Evolutionary conservation across 2,329 filamentous ascomycete genomes (phyloP).

Genomic region (Trichocomaceae sp.): DNA sequence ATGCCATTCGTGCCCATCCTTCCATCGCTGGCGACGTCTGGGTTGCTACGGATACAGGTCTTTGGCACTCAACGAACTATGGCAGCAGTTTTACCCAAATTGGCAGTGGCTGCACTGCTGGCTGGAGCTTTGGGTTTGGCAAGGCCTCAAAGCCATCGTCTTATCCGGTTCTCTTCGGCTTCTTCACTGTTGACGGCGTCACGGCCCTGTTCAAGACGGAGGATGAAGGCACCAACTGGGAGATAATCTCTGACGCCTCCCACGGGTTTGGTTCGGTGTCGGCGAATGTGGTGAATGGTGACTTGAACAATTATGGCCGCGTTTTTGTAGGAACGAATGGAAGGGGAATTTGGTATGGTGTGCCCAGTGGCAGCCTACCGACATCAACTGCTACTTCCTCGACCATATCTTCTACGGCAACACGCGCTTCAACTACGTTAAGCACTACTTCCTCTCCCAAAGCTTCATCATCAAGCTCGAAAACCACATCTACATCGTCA

Average conservation of each 20-base stretch:
- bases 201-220: constrained; percentile 22
- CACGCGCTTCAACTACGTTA: not conserved
- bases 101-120: constrained; percentile 13
- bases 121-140: constrained; percentile 22
- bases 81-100: constrained; percentile 44
- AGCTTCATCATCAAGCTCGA: too few species aligned
- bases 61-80: constrained; percentile 50
- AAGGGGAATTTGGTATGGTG: constrained; percentile 28
- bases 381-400: constrained; percentile 14
- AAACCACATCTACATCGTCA: constrained; percentile 9
- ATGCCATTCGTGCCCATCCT: constrained; percentile 18
- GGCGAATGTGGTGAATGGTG: constrained; percentile 23
- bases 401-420: not conserved
- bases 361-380: constrained; percentile 19
- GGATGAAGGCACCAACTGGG: constrained; percentile 24
- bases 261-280: constrained; percentile 23
- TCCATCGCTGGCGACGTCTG: constrained; percentile 20
- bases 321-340: constrained; percentile 32
- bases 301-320: constrained; percentile 22
- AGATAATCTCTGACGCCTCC: constrained; percentile 21
- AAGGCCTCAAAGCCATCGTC: constrained; percentile 15
- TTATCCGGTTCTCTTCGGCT: constrained; percentile 23
- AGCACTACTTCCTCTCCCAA: not conserved
- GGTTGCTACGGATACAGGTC: constrained; percentile 42
- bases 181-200: constrained; percentile 21